Base-by-base conservation (phyloP, 192 early-diverging fungal genomes). In the Coemansia sp. region DNA sequence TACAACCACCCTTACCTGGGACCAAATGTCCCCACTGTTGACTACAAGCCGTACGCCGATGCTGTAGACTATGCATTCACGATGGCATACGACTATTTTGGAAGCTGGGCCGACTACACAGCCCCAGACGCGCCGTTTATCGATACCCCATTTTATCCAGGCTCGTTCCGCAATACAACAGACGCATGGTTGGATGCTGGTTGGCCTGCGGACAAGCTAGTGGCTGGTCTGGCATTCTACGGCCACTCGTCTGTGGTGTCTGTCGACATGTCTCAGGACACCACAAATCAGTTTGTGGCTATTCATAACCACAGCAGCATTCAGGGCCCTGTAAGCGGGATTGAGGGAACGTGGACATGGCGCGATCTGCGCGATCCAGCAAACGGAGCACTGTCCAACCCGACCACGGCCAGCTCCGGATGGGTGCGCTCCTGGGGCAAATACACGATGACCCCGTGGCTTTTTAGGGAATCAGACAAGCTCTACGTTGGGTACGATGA, bases 401-500 rank as follows among this genome's bases (percentile, higher is more conserved):
- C 73, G 5, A 67, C 64, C 26, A 75, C 56, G 52, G 84, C 69
- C 45, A 64, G 68, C 12, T 60, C 84, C 2, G 86, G 85, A 5
- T 94, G 90, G 90, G 67, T 88, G 20, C 86, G 89, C 38, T 73
- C 84, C 39, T 92, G 88, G 85, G 91, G 92, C 57, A 52, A 69
- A 10, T 75, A 66, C 23, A 88, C 87, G 7, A 79, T 86, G 71
- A 92, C 91, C 10, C 92, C 93, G 4, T 92, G 91, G 90, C 45
- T 94, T 30, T 94, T 86, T 74, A 87, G 89, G 39, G 71, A 81
- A 34, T 64, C 66, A 0, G 89, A 84, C 51, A 86, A 73, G 36
- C 70, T 81, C 36, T 91, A 88, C 63, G 85, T 93, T 64, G 88
- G 89, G 18, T 93, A 93, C 66, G 90, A 92, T 64, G 89, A 93